Conservation (phyloP, 1,284 basidiomycete species). For the Cerrena zonata region DNA sequence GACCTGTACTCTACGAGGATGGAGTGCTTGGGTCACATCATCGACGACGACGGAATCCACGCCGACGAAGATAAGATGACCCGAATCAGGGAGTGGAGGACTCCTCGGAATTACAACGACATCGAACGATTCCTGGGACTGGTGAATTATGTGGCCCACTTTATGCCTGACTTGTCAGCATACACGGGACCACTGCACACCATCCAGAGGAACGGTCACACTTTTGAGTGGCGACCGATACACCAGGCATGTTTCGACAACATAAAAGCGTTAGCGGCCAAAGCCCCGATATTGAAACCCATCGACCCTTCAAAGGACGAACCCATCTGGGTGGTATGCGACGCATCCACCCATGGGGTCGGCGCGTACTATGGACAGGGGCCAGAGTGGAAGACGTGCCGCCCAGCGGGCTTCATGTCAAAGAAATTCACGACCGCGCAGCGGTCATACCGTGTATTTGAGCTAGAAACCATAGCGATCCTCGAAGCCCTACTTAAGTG, state of each 20-base stretch:
- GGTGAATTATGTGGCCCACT: conserved; percentile 35
- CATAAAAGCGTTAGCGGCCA: conserved; percentile 29
- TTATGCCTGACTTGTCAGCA: conserved; percentile 32
- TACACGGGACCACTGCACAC: conserved; percentile 22
- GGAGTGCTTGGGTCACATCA: no score
- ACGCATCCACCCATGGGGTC: no score
- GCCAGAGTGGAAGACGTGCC: conserved; percentile 25
- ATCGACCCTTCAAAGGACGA: conserved; percentile 27
- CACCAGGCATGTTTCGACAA: conserved; percentile 32
- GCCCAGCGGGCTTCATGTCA: conserved; percentile 35
- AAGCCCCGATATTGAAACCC: conserved; percentile 27
- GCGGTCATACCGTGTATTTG: conserved; percentile 29
- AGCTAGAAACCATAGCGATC: conserved; percentile 33
- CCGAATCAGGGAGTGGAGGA: no score
- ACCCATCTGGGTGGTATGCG: no score
- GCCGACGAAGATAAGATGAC: no score
- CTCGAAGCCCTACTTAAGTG: conserved; percentile 33
- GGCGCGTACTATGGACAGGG: no score
- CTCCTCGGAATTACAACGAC: no score
- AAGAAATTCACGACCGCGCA: no score
- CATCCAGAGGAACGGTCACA: conserved; percentile 12
- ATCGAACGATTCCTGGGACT: no score
- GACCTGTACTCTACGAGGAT: no score
- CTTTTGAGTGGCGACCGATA: conserved; percentile 23
- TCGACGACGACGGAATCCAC: no score